Conservation (phyloP, 2,329 filamentous ascomycete genomes). For the Scortechinia acanthostroma region DNA sequence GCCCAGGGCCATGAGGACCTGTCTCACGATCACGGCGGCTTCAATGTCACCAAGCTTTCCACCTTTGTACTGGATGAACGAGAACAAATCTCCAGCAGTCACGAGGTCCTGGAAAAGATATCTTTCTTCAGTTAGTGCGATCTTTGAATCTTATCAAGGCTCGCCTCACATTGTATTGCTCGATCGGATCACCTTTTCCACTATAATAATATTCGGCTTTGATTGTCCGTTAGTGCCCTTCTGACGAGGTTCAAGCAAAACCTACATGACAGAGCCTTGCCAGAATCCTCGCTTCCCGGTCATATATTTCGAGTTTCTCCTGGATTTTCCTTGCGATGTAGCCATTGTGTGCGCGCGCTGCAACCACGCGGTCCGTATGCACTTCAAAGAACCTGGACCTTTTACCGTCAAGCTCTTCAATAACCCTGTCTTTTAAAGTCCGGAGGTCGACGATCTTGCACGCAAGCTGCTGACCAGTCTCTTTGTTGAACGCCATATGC, state of each 20-base stretch:
- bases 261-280: neutral
- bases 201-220: constrained; percentile 48
- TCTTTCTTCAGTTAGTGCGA: constrained; percentile 17
- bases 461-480: constrained; percentile 24
- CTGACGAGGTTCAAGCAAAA: neutral
- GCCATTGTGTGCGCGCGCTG: neutral
- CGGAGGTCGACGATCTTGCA: constrained; percentile 32
- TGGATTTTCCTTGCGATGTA: neutral
- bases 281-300: neutral
- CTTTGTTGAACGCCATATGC: constrained; percentile 26
- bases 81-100: constrained; percentile 52
- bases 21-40: constrained; percentile 41
- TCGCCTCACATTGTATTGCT: constrained; percentile 35
- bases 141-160: neutral
- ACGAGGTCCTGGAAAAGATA: constrained; percentile 56
- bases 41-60: constrained; percentile 36
- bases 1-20: constrained; percentile 46
- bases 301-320: neutral
- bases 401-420: constrained; percentile 6
- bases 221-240: neutral
- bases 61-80: constrained; percentile 41
- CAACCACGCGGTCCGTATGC: neutral
- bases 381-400: neutral
- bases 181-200: constrained; percentile 47
- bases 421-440: constrained; percentile 9